Evolutionary conservation across 2,329 filamentous ascomycete genomes (phyloP), one percentile per base, ranked within the genome.

Genomic region (Aspergillus neotritici): DNA sequence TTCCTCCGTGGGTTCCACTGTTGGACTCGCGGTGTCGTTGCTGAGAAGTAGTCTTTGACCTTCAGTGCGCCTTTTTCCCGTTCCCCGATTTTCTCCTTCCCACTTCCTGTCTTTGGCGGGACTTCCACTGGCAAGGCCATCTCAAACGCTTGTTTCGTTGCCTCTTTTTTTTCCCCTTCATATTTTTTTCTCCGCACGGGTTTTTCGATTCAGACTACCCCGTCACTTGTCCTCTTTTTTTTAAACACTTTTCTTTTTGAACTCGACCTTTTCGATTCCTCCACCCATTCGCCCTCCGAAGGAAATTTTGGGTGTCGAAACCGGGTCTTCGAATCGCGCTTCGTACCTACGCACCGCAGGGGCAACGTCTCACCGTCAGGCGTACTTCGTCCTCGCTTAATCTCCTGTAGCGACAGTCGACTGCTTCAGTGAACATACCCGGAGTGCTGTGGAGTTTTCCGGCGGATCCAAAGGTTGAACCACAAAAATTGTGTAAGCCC

Each of bases 321-420:
- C n/a, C 31, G 16, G 14, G 32, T 31, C 31, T 62, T 53, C 51
- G 52, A 60, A 43, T 56, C 55, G 54, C 61, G 54, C 47, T 35
- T 48, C 34, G 49, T 33, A 36, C 30, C 48, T 43, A 48, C 44
- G 36, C 41, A 48, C 51, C 43, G 40, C 50, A 61, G 49, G 57
- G 50, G 47, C 49, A 44, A 50, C 46, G 37, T 34, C 47, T 34
- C 33, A 35, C 40, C 39, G 31, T 31, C 8, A 37, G 36, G 35
- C 42, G 37, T 49, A 15, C 36, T 29, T 49, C 40, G 33, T 39
- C 37, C 30, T 30, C 15, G 34, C 32, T 40, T 48, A 42, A 44
- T 44, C 39, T 13, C 31, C 31, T 38, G 25, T 51, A 34, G 37
- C 31, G 34, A 17, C 17, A 4, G 34, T 40, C 35, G 17, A 37